Base-by-base conservation (phyloP, 257 asterid genomes). In the Gentiana dahurica region DNA sequence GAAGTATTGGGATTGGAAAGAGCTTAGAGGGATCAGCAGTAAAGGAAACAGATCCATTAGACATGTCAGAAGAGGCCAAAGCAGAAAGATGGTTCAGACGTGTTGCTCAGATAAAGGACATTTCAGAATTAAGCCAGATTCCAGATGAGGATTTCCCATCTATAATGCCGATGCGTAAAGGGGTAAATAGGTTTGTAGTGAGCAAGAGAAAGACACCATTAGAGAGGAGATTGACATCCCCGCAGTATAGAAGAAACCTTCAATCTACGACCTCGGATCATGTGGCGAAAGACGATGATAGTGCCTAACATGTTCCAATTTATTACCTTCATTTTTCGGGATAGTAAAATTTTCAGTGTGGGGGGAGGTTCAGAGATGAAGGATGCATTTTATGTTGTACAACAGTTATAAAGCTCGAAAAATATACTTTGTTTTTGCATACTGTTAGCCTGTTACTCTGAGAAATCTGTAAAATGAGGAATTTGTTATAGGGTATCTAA, bases 41-140 rank as follows among this genome's bases (percentile, higher is more conserved):
- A 75, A 87, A 75, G 73, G 95, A 84, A 70, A 9, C 81, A 0
- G 89, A 82, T 70, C 87, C 82, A 12, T 64, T 91, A 39, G 98
- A 91, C 73, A 85, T 87, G 98, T 91, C 98, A 1, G 96, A 91
- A 72, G 98, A 91, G 73, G 98, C 96, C 43, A 91, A 87, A 75
- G 82, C 96, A 7, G 94, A 91, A 63, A 77, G 97, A 63, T 91
- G 98, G 98, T 91, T 91, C 79, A 77, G 70, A 54, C 94, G 98
- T 1, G 94, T 79, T 6, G 90, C 97, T 49, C 96, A 91, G 77
- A 87, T 87, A 51, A 91, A 87, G 71, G 96, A 91, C 67, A 85
- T 91, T 15, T 85, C 96, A 34, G 96, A 91, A 81, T 81, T 91
- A 62, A 83, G 88, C 64, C 90, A 87, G 72, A 91, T 91, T 53